Base-by-base conservation (phyloP, 2,329 filamentous ascomycete species). In the Cercospora sojina region DNA sequence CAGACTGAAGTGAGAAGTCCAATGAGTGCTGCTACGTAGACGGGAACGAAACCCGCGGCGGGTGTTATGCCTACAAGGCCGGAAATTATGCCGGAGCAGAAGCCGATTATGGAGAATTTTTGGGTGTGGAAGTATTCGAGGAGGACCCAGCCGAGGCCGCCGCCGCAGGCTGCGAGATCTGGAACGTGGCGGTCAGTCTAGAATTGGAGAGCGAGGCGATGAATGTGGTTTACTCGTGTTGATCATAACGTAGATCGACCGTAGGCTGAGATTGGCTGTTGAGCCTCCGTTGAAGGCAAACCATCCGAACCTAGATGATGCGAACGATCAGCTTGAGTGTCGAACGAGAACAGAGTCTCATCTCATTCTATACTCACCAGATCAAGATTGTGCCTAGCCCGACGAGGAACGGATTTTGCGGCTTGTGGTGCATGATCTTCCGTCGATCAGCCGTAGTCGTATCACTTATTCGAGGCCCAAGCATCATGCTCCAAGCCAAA, bases 381-480 rank as follows among this genome's bases (percentile, higher is more conserved):
- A 89, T 88, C 43, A 90, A 79, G 1, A 87, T 80, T 0, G 87
- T 90, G 2, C 87, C 87, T 2, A 89, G 81, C 70, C 86, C 87
- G 71, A 90, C 86, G 1, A 89, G 81, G 0, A 86, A 84, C 1
- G 86, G 84, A 75, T 88, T 89, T 74, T 90, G 87, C 1, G 87
- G 83, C 74, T 85, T 87, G 65, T 80, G 79, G 69, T 84, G 83
- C 4, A 58, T 6, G n/a, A 58, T 35, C 16, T 35, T 58, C 18
- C 27, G 25, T 1, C 55, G 55, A 32, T 58, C 55, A 25, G 43
- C 77, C 65, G 81, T 80, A 59, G 83, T 80, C 53, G 81, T 81
- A 56, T 79, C 78, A 64, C 83, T 79, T 68, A 80, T 80, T 43
- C 87, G 82, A 70, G 87, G 87, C 12, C 87, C 88, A 1, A 90